Conservation (phyloP, 73 alveolate genomes). For the Tetrahymena malaccensis region DNA sequence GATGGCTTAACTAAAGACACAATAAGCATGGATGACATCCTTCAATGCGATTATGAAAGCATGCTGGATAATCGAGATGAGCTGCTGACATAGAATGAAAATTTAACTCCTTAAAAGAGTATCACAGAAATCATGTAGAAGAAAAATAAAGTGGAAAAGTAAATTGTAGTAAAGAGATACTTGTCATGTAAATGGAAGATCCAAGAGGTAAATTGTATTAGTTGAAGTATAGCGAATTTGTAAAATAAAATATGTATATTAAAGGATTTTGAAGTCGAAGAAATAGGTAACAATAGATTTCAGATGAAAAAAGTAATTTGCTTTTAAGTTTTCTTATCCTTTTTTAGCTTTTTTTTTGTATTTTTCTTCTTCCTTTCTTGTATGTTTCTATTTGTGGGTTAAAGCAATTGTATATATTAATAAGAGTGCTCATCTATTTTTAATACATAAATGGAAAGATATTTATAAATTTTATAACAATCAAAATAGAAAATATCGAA, state of each 20-base stretch:
- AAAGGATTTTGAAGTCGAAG: not conserved
- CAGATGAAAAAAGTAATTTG: not conserved
- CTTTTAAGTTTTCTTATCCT: not conserved
- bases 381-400: not conserved
- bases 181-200: not conserved
- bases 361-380: not conserved
- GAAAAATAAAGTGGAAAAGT: not conserved
- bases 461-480: not conserved
- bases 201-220: not conserved
- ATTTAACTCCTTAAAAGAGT: not conserved
- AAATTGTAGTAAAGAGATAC: not conserved
- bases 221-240: not conserved
- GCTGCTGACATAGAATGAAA: not conserved
- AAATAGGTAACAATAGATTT: not conserved
- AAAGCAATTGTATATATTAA: not conserved
- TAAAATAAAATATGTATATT: not conserved
- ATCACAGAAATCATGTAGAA: not conserved
- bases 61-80: not conserved
- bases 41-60: not conserved
- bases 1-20: not conserved
- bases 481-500: not conserved
- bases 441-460: not conserved
- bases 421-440: not conserved
- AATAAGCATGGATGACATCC: not conserved
- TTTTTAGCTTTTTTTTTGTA: not conserved